Evolutionary conservation across 2,329 filamentous ascomycete species (phyloP), one percentile per base, ranked within the genome.

Genomic region (Exutisphaerella laricina): DNA sequence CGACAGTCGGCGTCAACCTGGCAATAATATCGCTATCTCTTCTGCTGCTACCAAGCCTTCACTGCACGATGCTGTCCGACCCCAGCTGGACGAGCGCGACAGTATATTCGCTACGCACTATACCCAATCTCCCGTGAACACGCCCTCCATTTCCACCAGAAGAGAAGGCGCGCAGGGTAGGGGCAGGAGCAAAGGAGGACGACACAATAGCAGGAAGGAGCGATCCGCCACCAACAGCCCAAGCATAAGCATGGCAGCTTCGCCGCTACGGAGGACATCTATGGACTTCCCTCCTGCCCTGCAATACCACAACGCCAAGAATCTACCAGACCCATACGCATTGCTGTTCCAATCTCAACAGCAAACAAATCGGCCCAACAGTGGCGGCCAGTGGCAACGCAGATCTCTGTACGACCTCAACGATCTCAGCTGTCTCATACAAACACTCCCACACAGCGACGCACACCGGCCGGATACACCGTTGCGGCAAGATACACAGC

Each of bases 81-180:
- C 76, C 35, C 76, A 76, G 63, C 66, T 80, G 50, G 77, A 75
- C 18, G 78, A 81, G 61, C 66, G 78, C 55, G 78, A 81, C 60
- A 78, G 73, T 62, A 80, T 81, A 59, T 80, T 80, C 57, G 77
- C 78, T 39, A 80, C 77, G 23, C 76, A 77, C 51, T 81, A 80
- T 60, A 70, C 72, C 41, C 72, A 73, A 49, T 73, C 66, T 56
- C 70, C 72, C 51, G 59, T 58, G 43, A 56, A 61, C 45, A 63
- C 58, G 47, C 66, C 65, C 20, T 47, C 29, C 23, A 40, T 33
- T 43, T 33, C 43, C 13, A n/a, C n/a, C n/a, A 20, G 18, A 21
- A 31, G 18, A 21, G 32, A 16, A 36, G 28, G 34, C 30, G 29
- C 16, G 23, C 4, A 30, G 41, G 36, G 23, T 17, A 34, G 41